Percentiles rank a stretch among this genome's conserved stretches.
These are phyloP conservation scores for Rhododendron henanense DNA, from an alignment of 148 eudicot species.

Conservation along the genomic window DNA sequence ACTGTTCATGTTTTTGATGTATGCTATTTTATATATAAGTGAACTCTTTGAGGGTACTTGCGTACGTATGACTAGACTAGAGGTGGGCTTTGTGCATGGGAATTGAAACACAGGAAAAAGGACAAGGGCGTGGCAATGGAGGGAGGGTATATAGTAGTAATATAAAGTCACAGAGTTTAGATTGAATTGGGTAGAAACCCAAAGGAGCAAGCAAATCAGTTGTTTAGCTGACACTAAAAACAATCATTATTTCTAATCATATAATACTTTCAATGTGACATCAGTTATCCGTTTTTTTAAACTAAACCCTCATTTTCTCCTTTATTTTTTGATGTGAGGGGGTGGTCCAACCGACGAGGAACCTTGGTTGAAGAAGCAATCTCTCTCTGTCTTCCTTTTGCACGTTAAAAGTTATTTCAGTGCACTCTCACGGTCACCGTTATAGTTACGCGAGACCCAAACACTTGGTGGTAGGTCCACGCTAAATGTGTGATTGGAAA, in stretches of 20 bases:
- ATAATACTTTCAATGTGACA: conserved; percentile 21
- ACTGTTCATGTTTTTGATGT: not conserved
- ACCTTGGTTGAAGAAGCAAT: conserved; percentile 43
- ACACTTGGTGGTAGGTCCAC: not conserved
- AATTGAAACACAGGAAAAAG: not conserved
- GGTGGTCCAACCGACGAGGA: conserved; percentile 48
- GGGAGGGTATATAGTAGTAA: not conserved
- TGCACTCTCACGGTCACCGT: not conserved
- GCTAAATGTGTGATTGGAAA: not conserved
- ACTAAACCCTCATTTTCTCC: conserved; percentile 17
- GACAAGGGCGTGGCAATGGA: not conserved
- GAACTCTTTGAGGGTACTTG: not conserved
- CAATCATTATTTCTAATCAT: conserved; percentile 16
- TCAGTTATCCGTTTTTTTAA: conserved; percentile 21
- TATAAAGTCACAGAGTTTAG: conserved; percentile 20
- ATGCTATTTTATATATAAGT: too few relatives aligned
- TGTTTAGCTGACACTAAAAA: conserved; percentile 45
- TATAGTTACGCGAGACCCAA: not conserved
- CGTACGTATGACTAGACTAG: not conserved
- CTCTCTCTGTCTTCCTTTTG: conserved; percentile 13
- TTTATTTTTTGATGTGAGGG: conserved; percentile 13
- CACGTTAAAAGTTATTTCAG: not conserved
- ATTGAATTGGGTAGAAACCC: conserved; percentile 51
- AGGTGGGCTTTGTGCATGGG: conserved; percentile 13
- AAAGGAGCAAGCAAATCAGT: conserved; percentile 50